A percentile compares a stretch with the other conserved stretches of the same genome.
These are phyloP conservation scores for Flagelloscypha sp. DNA, from an alignment of 768 basidiomycete species.

Conservation along the genomic window DNA sequence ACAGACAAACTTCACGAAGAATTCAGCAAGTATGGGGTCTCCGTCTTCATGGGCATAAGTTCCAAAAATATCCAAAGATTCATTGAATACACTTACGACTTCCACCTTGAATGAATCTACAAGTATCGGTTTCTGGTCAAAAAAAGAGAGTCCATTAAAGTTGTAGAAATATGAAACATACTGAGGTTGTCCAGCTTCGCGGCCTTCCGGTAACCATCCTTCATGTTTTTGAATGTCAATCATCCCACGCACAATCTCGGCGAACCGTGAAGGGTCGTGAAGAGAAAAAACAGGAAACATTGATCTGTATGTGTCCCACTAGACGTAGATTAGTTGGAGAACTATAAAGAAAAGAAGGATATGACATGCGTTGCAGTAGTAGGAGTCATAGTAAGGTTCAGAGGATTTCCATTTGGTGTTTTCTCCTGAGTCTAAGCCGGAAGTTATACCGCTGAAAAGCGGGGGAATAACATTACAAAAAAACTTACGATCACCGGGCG, in stretches of 20 bases:
- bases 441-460: not conserved
- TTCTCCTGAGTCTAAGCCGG: constrained; percentile 45
- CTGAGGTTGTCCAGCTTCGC: constrained; percentile 27
- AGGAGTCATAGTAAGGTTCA: constrained; percentile 60
- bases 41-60: constrained; percentile 32
- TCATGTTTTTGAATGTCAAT: constrained; percentile 61
- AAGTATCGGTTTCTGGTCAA: not conserved
- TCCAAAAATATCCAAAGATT: not conserved
- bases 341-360: not conserved
- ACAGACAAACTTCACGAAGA: constrained; percentile 47
- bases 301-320: constrained; percentile 65
- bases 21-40: constrained; percentile 57
- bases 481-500: constrained; percentile 53
- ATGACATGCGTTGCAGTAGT: constrained; percentile 55
- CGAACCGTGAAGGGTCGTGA: constrained; percentile 52
- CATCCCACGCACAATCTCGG: constrained; percentile 55
- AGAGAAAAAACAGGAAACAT: constrained; percentile 56
- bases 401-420: constrained; percentile 56
- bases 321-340: not conserved
- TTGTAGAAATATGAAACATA: constrained; percentile 4
- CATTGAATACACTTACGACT: constrained; percentile 38
- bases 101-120: constrained; percentile 38
- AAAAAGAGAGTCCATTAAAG: no score
- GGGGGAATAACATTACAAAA: not conserved
- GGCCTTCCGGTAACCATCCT: constrained; percentile 64